Conservation (phyloP, 805 yeast species). For the Novakomyces olei region DNA sequence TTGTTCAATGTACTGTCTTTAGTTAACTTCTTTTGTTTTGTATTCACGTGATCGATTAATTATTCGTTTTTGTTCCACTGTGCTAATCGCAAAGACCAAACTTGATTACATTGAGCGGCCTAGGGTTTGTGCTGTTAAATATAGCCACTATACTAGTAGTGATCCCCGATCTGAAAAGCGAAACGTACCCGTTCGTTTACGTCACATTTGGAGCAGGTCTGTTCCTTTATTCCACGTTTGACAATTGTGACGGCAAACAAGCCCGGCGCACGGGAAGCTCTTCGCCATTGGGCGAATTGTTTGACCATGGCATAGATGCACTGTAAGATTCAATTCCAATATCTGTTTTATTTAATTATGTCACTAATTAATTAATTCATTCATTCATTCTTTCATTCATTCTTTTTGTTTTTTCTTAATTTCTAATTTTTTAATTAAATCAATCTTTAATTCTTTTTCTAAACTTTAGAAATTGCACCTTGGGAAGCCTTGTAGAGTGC, state of each 20-base stretch:
- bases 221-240: slow-evolving; percentile 85
- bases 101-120: slow-evolving; percentile 64
- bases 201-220: slow-evolving; percentile 58
- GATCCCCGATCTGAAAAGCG: slow-evolving; percentile 42
- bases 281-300: slow-evolving; percentile 87
- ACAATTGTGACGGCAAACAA: slow-evolving; percentile 91
- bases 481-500: slow-evolving; percentile 51
- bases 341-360: no score
- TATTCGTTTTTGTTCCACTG: background rate
- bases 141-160: slow-evolving; percentile 39
- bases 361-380: no score
- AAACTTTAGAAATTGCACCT: slow-evolving; percentile 60
- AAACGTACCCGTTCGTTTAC: slow-evolving; percentile 42
- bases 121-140: slow-evolving; percentile 43
- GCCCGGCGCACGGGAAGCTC: slow-evolving; percentile 78
- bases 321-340: no score
- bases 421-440: no score
- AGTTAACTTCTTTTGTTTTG: background rate
- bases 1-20: no score
- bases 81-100: slow-evolving; percentile 30
- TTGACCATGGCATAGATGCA: slow-evolving; percentile 71
- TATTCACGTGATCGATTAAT: background rate
- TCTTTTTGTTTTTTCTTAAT: no score
- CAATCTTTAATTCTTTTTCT: no score
- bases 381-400: no score